Evolutionary conservation across 495 filamentous ascomycete genomes (phyloP).

Genomic region (Daldinia caldariorum): DNA sequence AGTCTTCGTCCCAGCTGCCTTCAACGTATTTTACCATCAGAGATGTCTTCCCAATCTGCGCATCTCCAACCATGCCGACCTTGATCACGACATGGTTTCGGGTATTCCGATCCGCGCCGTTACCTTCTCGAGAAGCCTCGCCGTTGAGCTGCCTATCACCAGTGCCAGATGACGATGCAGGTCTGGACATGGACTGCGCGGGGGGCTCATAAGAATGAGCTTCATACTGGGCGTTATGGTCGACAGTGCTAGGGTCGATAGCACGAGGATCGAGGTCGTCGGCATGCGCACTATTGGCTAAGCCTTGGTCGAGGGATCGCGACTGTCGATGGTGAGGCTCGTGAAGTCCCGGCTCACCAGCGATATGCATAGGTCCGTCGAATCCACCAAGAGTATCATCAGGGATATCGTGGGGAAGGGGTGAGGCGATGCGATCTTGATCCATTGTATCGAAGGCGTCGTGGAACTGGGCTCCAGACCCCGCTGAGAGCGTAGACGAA

Average conservation of each 20-base stretch:
- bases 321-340: conserved; percentile 49
- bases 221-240: conserved; percentile 54
- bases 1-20: conserved; percentile 99
- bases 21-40: conserved; percentile 99
- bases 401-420: conserved; percentile 39
- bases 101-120: conserved; percentile 56
- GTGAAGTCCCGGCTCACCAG: conserved; percentile 31
- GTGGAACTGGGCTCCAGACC: conserved; percentile 61
- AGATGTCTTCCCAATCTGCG: conserved; percentile 98
- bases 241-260: conserved; percentile 51
- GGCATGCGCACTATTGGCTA: conserved; percentile 46
- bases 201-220: conserved; percentile 51
- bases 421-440: conserved; percentile 47
- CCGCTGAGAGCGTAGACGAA: conserved; percentile 58
- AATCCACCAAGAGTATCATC: conserved; percentile 52
- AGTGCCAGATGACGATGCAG: conserved; percentile 57
- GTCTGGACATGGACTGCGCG: conserved; percentile 55
- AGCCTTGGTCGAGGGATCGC: conserved; percentile 53
- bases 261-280: conserved; percentile 50
- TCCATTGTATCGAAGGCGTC: conserved; percentile 63
- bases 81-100: conserved; percentile 97
- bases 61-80: conserved; percentile 99
- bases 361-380: conserved; percentile 50
- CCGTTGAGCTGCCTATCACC: conserved; percentile 42
- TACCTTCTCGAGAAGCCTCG: conserved; percentile 51